A percentile compares a stretch with the other conserved stretches of the same genome.
Conservation (phyloP, 2,329 filamentous ascomycete genomes). For the Pezicula rhizophila region DNA sequence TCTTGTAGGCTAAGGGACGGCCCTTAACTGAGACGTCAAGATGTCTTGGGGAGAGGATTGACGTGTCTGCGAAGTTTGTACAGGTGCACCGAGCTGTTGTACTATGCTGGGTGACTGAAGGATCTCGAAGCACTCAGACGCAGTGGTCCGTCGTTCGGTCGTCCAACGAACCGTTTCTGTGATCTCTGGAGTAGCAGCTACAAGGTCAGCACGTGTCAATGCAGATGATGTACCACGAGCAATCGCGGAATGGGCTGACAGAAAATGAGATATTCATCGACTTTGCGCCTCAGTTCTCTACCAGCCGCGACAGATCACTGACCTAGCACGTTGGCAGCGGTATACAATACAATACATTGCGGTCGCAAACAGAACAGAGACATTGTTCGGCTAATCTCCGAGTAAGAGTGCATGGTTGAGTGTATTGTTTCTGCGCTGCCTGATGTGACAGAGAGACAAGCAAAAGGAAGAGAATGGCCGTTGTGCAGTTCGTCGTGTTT, state of each 20-base stretch:
- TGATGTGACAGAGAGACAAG: constrained; percentile 20
- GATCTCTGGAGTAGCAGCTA: constrained; percentile 23
- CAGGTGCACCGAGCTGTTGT: constrained; percentile 22
- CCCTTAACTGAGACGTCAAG: constrained; percentile 16
- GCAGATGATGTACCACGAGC: constrained; percentile 24
- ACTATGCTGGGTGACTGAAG: constrained; percentile 19
- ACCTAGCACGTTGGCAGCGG: constrained; percentile 13
- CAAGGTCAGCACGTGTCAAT: constrained; percentile 30
- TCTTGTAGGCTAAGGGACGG: constrained; percentile 24
- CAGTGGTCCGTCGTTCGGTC: constrained; percentile 23
- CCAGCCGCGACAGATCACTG: constrained; percentile 15
- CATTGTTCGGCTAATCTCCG: constrained; percentile 20
- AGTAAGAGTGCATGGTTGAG: not conserved
- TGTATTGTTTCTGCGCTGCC: constrained; percentile 9
- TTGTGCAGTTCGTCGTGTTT: constrained; percentile 18
- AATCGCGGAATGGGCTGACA: constrained; percentile 18
- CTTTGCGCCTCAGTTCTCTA: constrained; percentile 3
- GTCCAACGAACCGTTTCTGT: constrained; percentile 26
- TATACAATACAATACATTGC: constrained; percentile 1
- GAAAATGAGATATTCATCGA: constrained; percentile 16
- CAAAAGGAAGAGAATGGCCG: constrained; percentile 12
- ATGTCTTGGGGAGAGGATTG: constrained; percentile 8
- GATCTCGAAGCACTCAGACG: constrained; percentile 27
- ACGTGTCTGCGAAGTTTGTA: constrained; percentile 28
- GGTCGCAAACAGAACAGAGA: constrained; percentile 14